Evolutionary conservation across 225 moss, liverwort and hornwort species (phyloP).

Genomic region (Physcomitrellopsis africana): DNA sequence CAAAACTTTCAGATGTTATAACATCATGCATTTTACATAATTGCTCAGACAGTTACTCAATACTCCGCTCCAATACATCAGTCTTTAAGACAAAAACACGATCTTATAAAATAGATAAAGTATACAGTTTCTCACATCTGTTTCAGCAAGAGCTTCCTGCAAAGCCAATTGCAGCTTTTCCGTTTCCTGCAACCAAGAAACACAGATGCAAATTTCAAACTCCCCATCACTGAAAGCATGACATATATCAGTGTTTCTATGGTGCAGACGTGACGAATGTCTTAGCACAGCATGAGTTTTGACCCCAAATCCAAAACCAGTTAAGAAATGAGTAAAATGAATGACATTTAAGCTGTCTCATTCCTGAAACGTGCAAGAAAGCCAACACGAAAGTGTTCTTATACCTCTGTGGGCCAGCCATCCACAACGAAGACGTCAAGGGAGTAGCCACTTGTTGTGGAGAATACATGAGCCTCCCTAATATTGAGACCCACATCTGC

Average conservation of each 20-base stretch:
- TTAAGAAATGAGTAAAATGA: too few species aligned
- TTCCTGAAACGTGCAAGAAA: background rate
- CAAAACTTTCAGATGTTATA: too few species aligned
- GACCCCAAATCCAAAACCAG: too few species aligned
- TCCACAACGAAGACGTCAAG: conserved; percentile 74
- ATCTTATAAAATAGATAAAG: background rate
- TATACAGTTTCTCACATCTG: conserved; percentile 9
- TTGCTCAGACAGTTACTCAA: too few species aligned
- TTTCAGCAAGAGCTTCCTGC: background rate
- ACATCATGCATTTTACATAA: too few species aligned
- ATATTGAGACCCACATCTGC: conserved; percentile 77
- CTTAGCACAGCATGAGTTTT: too few species aligned
- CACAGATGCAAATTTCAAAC: too few species aligned
- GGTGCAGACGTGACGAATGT: too few species aligned
- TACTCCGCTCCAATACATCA: background rate
- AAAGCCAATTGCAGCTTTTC: conserved; percentile 14
- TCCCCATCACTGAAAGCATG: too few species aligned
- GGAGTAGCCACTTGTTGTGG: conserved; percentile 65
- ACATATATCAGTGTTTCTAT: too few species aligned
- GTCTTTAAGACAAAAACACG: background rate
- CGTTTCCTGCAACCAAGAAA: conserved; percentile 13
- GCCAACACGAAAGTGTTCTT: background rate
- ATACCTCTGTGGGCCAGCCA: conserved; percentile 76
- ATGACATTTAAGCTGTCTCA: too few species aligned
- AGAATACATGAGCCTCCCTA: conserved; percentile 76